Percentiles rank a stretch among this genome's conserved stretches.
Conservation (phyloP, 345 rosid genomes). For the Bruguiera gymnorhiza region DNA sequence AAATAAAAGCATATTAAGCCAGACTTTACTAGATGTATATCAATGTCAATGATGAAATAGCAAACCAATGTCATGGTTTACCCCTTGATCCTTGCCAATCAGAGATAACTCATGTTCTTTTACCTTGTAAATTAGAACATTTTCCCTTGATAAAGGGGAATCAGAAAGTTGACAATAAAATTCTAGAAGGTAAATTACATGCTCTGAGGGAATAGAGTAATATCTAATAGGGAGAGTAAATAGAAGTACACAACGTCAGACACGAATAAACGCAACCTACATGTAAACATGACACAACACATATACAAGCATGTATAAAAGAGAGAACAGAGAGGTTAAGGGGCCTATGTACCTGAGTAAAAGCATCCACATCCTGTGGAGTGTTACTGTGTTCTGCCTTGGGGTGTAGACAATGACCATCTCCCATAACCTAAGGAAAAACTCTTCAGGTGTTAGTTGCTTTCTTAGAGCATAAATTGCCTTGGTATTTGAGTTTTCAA, state of each 20-base stretch:
- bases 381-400: constrained; percentile 13
- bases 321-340: neutral
- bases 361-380: constrained; percentile 13
- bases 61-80: too few relatives aligned
- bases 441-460: neutral
- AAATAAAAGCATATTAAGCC: too few relatives aligned
- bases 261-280: neutral
- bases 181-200: too few relatives aligned
- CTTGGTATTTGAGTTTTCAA: neutral
- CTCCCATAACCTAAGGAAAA: neutral
- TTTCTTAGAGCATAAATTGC: neutral
- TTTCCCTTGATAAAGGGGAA: too few relatives aligned
- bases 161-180: too few relatives aligned
- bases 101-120: too few relatives aligned
- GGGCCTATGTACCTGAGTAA: constrained; percentile 14
- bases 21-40: too few relatives aligned
- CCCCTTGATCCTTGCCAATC: too few relatives aligned
- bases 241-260: neutral
- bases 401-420: neutral
- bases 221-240: neutral
- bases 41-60: too few relatives aligned
- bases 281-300: neutral
- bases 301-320: neutral
- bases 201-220: too few relatives aligned
- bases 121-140: too few relatives aligned